Evolutionary conservation across 2,329 filamentous ascomycete species (phyloP), one percentile per base, ranked within the genome.

Genomic region (Fusarium sororula): DNA sequence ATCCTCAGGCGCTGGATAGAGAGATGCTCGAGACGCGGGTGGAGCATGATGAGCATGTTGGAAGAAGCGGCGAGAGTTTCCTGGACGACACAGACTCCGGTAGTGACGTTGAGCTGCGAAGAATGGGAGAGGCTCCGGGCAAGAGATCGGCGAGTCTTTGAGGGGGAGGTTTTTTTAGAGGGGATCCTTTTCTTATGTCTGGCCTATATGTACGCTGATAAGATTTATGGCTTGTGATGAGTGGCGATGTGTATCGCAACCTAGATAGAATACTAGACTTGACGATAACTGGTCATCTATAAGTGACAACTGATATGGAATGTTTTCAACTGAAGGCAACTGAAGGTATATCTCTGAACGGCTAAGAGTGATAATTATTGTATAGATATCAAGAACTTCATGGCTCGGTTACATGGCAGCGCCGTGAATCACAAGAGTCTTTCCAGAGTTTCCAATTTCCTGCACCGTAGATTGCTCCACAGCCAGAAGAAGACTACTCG

Each of bases 401-500:
- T 10, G 35, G 6, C 39, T 35, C 17, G 28, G 28, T 44, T 24
- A 76, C 30, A 76, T 58, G 13, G 76, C 45, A 48, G 75, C 67
- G 41, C 87, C 87, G 57, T 89, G 87, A 81, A 93, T 91, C 47
- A 93, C 85, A 62, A 94, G 85, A 61, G 92, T 91, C 82, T 91
- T 93, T 81, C 90, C 90, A 79, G 88, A 87, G 68, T 87, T 84
- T 51, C 86, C 86, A 54, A 88, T 83, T 73, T 92, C 87, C 77
- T 93, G 88, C 56, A 87, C 84, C 64, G 90, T 83, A 4, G 90
- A 90, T 78, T 89, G 85, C 79, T 96, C 94, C 30, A 93, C 83
- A 66, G 87, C 90, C 42, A 92, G 81, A 20, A 94, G 84, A 41
- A 94, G 83, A 76, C 88, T 87, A 55, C 87, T 89, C 7, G 90